Evolutionary conservation across 768 basidiomycete species (phyloP), one percentile per base, ranked within the genome.

Genomic region (Mycena crocata): DNA sequence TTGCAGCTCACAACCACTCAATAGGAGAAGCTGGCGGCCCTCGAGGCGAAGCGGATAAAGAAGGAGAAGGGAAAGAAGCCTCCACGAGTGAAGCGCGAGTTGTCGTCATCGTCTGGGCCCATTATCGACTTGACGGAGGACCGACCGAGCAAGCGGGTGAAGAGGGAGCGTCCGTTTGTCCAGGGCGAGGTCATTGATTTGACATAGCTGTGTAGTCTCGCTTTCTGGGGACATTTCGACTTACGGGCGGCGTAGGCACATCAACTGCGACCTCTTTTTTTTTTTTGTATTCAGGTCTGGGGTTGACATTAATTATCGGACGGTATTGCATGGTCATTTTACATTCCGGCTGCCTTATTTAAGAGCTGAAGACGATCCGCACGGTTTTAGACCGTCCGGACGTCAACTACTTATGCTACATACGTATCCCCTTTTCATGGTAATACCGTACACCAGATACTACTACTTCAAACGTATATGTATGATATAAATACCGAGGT

Each of bases 41-140:
- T 28, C 0, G 48, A 50, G 7, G 44, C 32, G 17, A 56, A 62
- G 40, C 45, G 37, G 4, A 12, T 35, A 1, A 26, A n/a, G 52
- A 56, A 62, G 26, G 35, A 37, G 35, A 56, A 59, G 31, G 64
- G 55, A 21, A 62, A 50, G 59, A 67, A 67, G 45, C 35, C n/a
- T n/a, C n/a, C 51, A 5, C 51, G 45, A 17, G 50, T 62, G 19
- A 67, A 60, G 59, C 54, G 23, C 30, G 54, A 60, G 24, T 23
- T 24, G 12, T 15, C 39, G 24, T 34, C 39, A 13, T 15, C 39
- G 24, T 34, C 39, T 10, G 40, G 49, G 28, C 45, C 28, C 23
- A 24, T 57, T 28, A 67, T 67, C 59, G 65, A 67, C 39, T 49
- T 67, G 54, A 67, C 65, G 28, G 24, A 65, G 48, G 51, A 37